phyloP scores from a whole-genome alignment of 1,139 yeast species.

The Eremothecium cymbalariae region DNA sequence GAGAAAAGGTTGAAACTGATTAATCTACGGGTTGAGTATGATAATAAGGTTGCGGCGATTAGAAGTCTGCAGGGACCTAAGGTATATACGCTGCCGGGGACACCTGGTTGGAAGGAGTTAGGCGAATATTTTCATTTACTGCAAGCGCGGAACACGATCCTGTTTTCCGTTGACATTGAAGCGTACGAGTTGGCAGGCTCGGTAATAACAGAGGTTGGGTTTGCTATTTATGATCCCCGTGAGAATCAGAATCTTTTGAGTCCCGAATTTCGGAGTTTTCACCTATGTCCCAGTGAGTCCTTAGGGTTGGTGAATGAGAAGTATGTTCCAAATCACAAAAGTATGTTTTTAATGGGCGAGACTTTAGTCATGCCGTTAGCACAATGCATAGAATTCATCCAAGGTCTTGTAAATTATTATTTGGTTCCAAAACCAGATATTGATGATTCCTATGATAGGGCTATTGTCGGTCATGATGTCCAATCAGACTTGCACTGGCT shows the following conservation, averaged over 20 bases:
- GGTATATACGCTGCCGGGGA: conserved; percentile 20
- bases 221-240: conserved; percentile 57
- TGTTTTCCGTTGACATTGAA: conserved; percentile 58
- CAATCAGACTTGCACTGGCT: conserved; percentile 55
- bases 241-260: conserved; percentile 24
- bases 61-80: conserved; percentile 20
- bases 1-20: conserved; percentile 7
- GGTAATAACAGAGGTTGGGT: conserved; percentile 58
- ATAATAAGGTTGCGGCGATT: conserved; percentile 2
- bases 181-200: conserved; percentile 47
- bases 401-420: conserved; percentile 16
- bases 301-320: conserved; percentile 43
- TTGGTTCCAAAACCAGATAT: conserved; percentile 1
- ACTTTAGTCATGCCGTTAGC: conserved; percentile 38
- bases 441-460: conserved; percentile 14
- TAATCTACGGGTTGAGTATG: conserved; percentile 4
- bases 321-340: conserved; percentile 56
- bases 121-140: conserved; percentile 21
- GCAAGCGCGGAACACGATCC: conserved; percentile 31
- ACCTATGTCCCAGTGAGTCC: conserved; percentile 49
- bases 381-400: conserved; percentile 38
- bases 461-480: conserved; percentile 65
- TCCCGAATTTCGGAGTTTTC: conserved; percentile 38
- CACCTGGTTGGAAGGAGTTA: conserved; percentile 22
- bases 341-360: conserved; percentile 48